Base-by-base conservation (phyloP, 2,329 filamentous ascomycete genomes). In the Massarina eburnea region DNA sequence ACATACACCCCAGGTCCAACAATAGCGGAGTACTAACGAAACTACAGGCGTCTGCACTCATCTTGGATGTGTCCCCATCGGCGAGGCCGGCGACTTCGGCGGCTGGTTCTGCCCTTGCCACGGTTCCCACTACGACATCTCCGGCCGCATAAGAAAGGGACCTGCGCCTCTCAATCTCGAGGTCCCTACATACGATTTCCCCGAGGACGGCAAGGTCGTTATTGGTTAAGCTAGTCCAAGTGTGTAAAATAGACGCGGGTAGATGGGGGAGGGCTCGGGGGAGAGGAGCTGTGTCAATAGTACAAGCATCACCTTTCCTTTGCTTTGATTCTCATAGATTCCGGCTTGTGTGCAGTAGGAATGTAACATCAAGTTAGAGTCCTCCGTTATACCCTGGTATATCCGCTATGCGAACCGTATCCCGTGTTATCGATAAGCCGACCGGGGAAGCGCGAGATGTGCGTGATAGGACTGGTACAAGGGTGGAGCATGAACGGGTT, bases 91-190 rank as follows among this genome's bases (percentile, higher is more conserved):
- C 74, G 95, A 99, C 77, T 99, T 80, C 69, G 94, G 94, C 73
- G 94, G 94, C 71, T 99, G 94, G 94, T 99, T 99, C 88, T 99
- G 94, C 82, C 94, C 94, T 59, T 99, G 94, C 88, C 94, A 99
- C 84, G 94, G 94, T 76, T 96, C 91, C 63, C 94, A 99, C 82
- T 99, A 99, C 84, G 94, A 99, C 74, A 97, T 99, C 75, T 97
- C 91, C 57, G 94, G 94, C 74, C 91, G 94, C 77, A 89, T 96
- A 83, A 86, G 94, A 80, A 96, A 89, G 83, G 94, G 94, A 59
- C 94, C 94, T 55, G 94, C 94, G 52, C 94, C 94, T 59, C 84
- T 99, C 69, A 99, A 99, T 82, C 85, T 99, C 71, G 94, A 97
- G 80, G 85, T 97, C 61, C 94, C 92, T 59, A 73, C 76, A 67